phyloP scores from a whole-genome alignment of 2,329 filamentous ascomycete genomes.

The Penicillium palitans region DNA sequence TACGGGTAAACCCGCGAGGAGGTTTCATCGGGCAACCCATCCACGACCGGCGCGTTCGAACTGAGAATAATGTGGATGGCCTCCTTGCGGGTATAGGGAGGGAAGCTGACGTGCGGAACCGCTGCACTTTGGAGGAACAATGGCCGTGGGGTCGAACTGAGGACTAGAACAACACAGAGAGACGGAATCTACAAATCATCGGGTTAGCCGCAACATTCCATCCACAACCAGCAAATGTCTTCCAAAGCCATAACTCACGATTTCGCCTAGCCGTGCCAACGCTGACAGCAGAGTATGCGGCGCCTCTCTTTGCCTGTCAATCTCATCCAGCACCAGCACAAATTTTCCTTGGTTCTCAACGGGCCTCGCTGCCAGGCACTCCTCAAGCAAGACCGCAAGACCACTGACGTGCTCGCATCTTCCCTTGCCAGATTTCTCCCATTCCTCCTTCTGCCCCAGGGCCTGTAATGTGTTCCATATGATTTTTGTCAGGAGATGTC shows the following conservation, averaged over 20 bases:
- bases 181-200: conserved; percentile 64
- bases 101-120: conserved; percentile 76
- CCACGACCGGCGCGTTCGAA: conserved; percentile 45
- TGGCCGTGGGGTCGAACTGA: conserved; percentile 66
- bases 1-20: conserved; percentile 54
- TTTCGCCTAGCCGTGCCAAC: conserved; percentile 76
- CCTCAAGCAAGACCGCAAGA: conserved; percentile 68
- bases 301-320: conserved; percentile 81
- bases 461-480: conserved; percentile 42
- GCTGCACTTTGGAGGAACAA: conserved; percentile 68
- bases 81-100: conserved; percentile 78
- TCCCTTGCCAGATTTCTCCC: conserved; percentile 52
- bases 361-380: conserved; percentile 37
- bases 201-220: conserved; percentile 1
- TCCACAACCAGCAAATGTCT: not conserved
- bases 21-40: conserved; percentile 31
- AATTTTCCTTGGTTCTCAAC: conserved; percentile 56
- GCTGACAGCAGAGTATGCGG: conserved; percentile 76
- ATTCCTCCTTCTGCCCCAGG: conserved; percentile 38
- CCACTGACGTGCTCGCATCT: conserved; percentile 80
- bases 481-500: conserved; percentile 50
- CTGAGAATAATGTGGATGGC: conserved; percentile 74
- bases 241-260: conserved; percentile 54
- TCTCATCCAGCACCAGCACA: conserved; percentile 80
- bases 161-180: conserved; percentile 74